Evolutionary conservation across 495 filamentous ascomycete species (phyloP).

Genomic region (Aspergillus homomorphus): DNA sequence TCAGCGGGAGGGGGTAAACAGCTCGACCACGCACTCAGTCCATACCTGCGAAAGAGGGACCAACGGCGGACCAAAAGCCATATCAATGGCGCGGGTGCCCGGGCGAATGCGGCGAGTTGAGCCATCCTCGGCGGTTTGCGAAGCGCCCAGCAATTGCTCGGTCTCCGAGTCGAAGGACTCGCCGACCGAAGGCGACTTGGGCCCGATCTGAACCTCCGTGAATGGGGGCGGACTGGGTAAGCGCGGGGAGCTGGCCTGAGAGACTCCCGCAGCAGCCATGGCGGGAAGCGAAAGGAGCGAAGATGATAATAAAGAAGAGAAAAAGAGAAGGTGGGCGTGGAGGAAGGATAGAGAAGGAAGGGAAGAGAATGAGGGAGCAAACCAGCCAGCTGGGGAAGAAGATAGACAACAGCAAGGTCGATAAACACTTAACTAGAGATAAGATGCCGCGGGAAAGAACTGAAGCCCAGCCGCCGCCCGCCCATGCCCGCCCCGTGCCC

Average conservation of each 20-base stretch:
- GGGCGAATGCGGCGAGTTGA: constrained; percentile 83
- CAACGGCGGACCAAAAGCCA: constrained; percentile 86
- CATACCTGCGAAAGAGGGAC: constrained; percentile 75
- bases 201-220: constrained; percentile 84
- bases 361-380: constrained; percentile 4
- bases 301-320: constrained; percentile 24
- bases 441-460: constrained; percentile 3
- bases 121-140: constrained; percentile 57
- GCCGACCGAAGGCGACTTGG: constrained; percentile 70
- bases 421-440: constrained; percentile 9
- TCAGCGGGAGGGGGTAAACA: constrained; percentile 19
- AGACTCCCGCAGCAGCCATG: constrained; percentile 55
- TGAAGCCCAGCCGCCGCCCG: constrained; percentile 5
- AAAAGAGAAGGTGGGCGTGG: too few relatives aligned
- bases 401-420: background rate
- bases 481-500: constrained; percentile 34
- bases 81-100: constrained; percentile 83
- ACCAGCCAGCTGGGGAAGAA: constrained; percentile 8
- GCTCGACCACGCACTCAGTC: constrained; percentile 18
- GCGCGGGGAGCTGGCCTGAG: constrained; percentile 76
- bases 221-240: constrained; percentile 86
- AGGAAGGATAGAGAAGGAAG: constrained; percentile 1
- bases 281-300: constrained; percentile 17
- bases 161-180: constrained; percentile 44
- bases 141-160: constrained; percentile 37